Conservation (phyloP, 768 basidiomycete genomes). For the Agaricus subrufescens region DNA sequence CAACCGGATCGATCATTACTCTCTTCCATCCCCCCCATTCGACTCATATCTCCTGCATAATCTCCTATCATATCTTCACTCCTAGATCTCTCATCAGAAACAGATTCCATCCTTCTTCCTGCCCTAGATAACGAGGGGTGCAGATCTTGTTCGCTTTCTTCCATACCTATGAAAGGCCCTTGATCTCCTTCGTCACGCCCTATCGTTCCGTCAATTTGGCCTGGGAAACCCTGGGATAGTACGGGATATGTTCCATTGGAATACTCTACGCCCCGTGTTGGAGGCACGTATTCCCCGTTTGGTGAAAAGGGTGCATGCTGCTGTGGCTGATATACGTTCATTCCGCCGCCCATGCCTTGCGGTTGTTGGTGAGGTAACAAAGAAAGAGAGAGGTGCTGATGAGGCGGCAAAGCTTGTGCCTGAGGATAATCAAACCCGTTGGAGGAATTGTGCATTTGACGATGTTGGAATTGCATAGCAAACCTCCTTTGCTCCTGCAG, state of each 20-base stretch:
- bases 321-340: neutral
- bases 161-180: neutral
- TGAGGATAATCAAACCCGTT: neutral
- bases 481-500: conserved; percentile 1
- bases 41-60: neutral
- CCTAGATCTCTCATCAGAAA: neutral
- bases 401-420: neutral
- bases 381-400: neutral
- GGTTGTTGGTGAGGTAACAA: neutral
- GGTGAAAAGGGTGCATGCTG: neutral
- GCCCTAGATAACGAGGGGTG: conserved; percentile 5
- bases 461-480: neutral
- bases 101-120: neutral
- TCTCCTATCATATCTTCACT: neutral
- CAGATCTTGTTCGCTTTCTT: neutral
- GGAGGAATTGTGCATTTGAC: neutral
- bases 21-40: neutral
- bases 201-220: neutral
- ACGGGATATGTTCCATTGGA: neutral
- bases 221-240: neutral
- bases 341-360: neutral
- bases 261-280: neutral
- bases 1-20: neutral
- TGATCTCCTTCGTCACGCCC: neutral
- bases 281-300: neutral